Base-by-base conservation (phyloP, 78 protist species). In the Protostelium mycophagum region DNA sequence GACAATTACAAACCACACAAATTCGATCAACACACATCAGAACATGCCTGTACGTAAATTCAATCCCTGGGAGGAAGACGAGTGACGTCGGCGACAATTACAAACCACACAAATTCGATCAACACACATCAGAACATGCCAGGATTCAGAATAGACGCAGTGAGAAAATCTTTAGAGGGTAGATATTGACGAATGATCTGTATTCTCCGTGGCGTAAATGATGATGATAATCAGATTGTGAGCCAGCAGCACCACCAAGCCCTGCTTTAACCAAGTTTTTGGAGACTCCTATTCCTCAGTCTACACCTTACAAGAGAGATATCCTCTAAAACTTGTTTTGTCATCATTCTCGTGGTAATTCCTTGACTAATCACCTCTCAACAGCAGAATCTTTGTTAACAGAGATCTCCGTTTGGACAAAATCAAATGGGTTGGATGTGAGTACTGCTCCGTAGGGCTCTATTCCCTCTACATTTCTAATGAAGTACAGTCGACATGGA, bases 391-490 rank as follows among this genome's bases (percentile, higher is more conserved):
- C 73, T 94, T 83, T 88, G 96, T 91, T 28, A 91, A 91, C 38
- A 91, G 96, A 36, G 94, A 86, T 63, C 37, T 94, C 9, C 51
- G 86, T 36, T 36, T 94, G 0, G 93, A 91, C 28, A 87, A 90
- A 84, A 91, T 94, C 83, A 90, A 94, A 85, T 91, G 87, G 84
- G 83, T 91, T 86, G 96, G 96, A 35, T 94, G 94, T 92, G 89
- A 29, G 91, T 85, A 38, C 51, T 5, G 1, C 36, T 38, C 31
- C 85, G 16, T 36, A 0, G 36, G 35, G 25, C 38, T 16, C 16
- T 28, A 39, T 1, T n/a, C 35, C 34, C 35, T 36, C 89, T 39
- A 87, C 1, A n/a, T 35, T 1, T 35, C 34, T 83, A 0, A 35
- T 28, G 85, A 0, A n/a, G 37, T 73, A 1, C 37, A 92, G 94